A percentile compares a stretch with the other conserved stretches of the same genome.
phyloP scores from a whole-genome alignment of 1,139 yeast genomes.

The Candida tetrigidarum region DNA sequence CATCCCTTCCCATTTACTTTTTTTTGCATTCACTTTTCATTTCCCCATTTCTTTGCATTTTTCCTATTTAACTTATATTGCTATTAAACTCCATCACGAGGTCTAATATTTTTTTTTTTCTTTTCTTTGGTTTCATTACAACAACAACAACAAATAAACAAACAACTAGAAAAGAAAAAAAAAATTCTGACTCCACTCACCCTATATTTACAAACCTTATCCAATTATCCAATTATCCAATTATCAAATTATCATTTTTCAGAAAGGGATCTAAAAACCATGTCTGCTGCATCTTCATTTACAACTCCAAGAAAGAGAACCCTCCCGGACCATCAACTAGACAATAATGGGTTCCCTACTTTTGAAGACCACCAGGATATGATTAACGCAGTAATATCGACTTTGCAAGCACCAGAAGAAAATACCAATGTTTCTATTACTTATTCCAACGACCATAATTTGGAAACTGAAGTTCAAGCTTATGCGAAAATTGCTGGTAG shows the following conservation, averaged over 20 bases:
- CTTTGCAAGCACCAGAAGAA: slow-evolving; percentile 52
- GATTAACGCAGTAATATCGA: slow-evolving; percentile 55
- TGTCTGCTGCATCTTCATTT: slow-evolving; percentile 12
- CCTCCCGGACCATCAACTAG: slow-evolving; percentile 24
- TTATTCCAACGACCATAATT: slow-evolving; percentile 69
- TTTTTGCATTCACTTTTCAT: background rate
- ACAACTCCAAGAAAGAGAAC: slow-evolving; percentile 39
- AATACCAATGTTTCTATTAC: slow-evolving; percentile 51
- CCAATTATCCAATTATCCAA: too few species aligned
- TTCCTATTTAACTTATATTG: too few species aligned
- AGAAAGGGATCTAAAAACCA: background rate
- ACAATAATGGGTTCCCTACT: slow-evolving; percentile 25
- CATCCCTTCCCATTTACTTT: background rate
- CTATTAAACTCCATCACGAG: background rate
- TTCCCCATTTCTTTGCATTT: background rate
- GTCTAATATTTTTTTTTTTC: background rate
- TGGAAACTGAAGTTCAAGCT: slow-evolving; percentile 89
- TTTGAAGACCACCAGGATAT: slow-evolving; percentile 57
- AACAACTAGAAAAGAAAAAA: background rate
- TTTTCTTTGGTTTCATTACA: background rate
- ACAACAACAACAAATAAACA: slow-evolving; percentile 1
- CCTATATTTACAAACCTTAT: too few species aligned
- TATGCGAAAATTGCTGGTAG: slow-evolving; percentile 95
- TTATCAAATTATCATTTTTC: too few species aligned
- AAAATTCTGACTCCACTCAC: background rate